Evolutionary conservation across 2,329 filamentous ascomycete species (phyloP), one percentile per base, ranked within the genome.

Genomic region (Colletotrichum sp.): DNA sequence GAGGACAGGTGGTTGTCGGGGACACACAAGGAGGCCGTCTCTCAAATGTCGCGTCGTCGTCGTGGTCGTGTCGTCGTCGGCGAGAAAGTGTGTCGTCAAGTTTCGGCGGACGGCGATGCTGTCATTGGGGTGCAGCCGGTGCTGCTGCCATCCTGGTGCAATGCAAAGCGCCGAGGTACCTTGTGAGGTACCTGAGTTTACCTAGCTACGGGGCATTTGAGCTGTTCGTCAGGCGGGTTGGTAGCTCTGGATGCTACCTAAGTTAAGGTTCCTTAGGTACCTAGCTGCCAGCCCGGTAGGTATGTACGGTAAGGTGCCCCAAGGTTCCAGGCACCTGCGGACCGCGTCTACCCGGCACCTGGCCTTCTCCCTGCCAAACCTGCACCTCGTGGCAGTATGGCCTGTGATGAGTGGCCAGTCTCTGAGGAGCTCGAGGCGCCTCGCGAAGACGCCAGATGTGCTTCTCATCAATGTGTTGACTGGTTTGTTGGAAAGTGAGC

Each of bases 141-240:
- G 26, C 63, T 75, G 73, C 63, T 72, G 72, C 44, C 68, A 76
- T 69, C 73, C 73, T 69, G 44, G 70, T 76, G 21, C 72, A 34
- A 60, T 21, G 30, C 66, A 72, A 39, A 32, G 36, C 52, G 52
- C 68, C 60, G 44, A 66, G 60, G 52, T 24, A 44, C 24, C 39
- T 26, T 52, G 34, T 15, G 12, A 28, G 18, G 24, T 30, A 32
- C 63, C 44, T 28, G 55, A 64, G 49, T 70, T 24, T 32, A 32
- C 30, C 30, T 32, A n/a, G 65, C 30, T 55, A 39, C 28, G 39
- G 71, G 64, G 44, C 49, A 24, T 24, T 62, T 28, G 44, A 44
- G 32, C 36, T 34, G 39, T 21, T 26, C 36, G 52, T 24, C 32
- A 24, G 52, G 16, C 44, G 24, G 67, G 32, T 21, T n/a, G 18